Conservation (phyloP, 768 basidiomycete species). For the Neoboletus brunneissimus region DNA sequence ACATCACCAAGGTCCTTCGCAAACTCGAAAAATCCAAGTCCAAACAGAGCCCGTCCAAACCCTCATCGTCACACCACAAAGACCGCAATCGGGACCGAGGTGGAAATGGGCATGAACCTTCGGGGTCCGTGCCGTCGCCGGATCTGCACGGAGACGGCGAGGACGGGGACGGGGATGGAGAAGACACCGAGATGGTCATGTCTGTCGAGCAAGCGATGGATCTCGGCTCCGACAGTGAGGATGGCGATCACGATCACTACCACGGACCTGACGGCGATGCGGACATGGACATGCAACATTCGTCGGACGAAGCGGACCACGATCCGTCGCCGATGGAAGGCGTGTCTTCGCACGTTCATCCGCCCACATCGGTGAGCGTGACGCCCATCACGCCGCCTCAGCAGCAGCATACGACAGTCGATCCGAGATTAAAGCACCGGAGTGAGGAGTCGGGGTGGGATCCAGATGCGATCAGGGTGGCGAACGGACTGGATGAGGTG, state of each 20-base stretch:
- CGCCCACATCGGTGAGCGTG: constrained; percentile 26
- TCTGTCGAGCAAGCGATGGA: constrained; percentile 47
- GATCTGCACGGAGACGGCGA: constrained; percentile 12
- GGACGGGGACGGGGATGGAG: constrained; percentile 16
- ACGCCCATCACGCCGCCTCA: constrained; percentile 33
- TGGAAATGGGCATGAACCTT: constrained; percentile 4
- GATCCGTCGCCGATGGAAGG: constrained; percentile 36
- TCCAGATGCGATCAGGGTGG: constrained; percentile 16
- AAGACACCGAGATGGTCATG: constrained; percentile 34
- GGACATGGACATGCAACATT: constrained; percentile 26
- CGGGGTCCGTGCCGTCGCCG: constrained; percentile 11
- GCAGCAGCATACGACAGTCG: constrained; percentile 20
- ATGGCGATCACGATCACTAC: constrained; percentile 18
- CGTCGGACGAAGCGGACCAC: constrained; percentile 27
- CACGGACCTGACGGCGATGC: constrained; percentile 9
- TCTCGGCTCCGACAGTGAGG: constrained; percentile 38
- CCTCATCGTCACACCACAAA: constrained; percentile 11
- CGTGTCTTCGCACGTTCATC: constrained; percentile 27
- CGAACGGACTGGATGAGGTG: constrained; percentile 18
- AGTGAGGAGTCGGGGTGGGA: constrained; percentile 30
- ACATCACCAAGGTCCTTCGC: constrained; percentile 74
- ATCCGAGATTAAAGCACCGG: constrained; percentile 32
- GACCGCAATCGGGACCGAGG: constrained; percentile 6
- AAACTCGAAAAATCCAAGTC: constrained; percentile 52
- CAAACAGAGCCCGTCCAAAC: constrained; percentile 17